phyloP scores from a whole-genome alignment of 495 filamentous ascomycete genomes.

The Talaromyces nanjingensis region DNA sequence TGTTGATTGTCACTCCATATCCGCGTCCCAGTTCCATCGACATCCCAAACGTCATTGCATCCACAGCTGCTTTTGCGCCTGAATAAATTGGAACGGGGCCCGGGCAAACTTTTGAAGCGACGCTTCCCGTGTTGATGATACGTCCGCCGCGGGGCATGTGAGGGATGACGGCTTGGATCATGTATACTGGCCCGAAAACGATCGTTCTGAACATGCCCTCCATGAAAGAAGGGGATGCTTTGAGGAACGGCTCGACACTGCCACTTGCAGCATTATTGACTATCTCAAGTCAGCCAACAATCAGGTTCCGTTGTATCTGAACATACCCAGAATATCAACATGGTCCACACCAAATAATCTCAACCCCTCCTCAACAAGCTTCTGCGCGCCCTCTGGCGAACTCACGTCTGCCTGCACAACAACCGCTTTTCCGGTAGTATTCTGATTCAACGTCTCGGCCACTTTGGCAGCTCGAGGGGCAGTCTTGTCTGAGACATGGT shows the following conservation, averaged over 20 bases:
- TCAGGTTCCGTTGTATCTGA: not conserved
- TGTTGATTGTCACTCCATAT: constrained; percentile 30
- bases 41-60: constrained; percentile 24
- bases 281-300: constrained; percentile 11
- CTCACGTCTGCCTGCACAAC: constrained; percentile 33
- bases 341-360: constrained; percentile 12
- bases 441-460: constrained; percentile 12
- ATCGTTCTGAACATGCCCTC: constrained; percentile 14
- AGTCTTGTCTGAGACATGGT: constrained; percentile 28
- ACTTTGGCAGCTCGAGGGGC: constrained; percentile 23
- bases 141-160: constrained; percentile 35
- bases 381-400: constrained; percentile 11
- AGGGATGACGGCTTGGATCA: constrained; percentile 33
- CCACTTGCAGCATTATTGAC: constrained; percentile 15
- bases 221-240: constrained; percentile 2
- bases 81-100: constrained; percentile 20
- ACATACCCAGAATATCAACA: constrained; percentile 25
- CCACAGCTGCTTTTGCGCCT: constrained; percentile 27
- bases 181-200: constrained; percentile 29
- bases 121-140: constrained; percentile 38
- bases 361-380: constrained; percentile 11
- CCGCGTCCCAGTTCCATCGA: constrained; percentile 26
- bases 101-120: constrained; percentile 26
- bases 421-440: constrained; percentile 18
- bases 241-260: constrained; percentile 4